Base-by-base conservation (phyloP, 305 asterid species). In the Fraxinus ornus region DNA sequence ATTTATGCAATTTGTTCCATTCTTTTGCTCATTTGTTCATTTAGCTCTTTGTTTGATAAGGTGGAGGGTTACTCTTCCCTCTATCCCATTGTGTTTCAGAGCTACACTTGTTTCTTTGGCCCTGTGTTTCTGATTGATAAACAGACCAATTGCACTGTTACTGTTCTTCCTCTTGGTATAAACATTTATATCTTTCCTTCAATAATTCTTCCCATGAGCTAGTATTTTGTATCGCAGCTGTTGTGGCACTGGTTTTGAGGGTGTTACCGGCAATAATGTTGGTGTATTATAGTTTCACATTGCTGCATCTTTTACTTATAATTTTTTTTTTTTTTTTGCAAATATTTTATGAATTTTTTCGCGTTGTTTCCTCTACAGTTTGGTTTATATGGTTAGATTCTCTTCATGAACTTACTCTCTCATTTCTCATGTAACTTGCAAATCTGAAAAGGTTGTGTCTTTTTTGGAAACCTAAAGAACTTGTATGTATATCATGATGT, bases 1-100 rank as follows among this genome's bases (percentile, higher is more conserved):
- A 85, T 49, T 71, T 72, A 79, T 44, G 83, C 78, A 80, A 79
- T 77, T 77, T 84, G 83, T 62, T 80, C 82, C 39, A 83, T 84
- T 81, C 68, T 84, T 84, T 78, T 73, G 47, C 77, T 57, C 62
- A 71, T 30, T 70, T 78, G 83, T 81, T 83, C 60, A 68, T 80
- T 70, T 81, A 77, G 68, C 72, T 35, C 9, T 21, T 55, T 70
- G 80, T 60, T 52, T 79, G 55, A 77, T 12, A 62, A 70, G 62
- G 81, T 78, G 81, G 68, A 70, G 73, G 72, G 57, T 35, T 73
- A 55, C 78, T 47, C 21, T 68, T 77, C 66, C 80, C 33, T 77
- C 73, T 78, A 80, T 49, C 21, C 26, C 68, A 22, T 60, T 71
- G 73, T 85, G 80, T 76, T 76, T 73, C 76, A 57, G 55, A 76